Evolutionary conservation across 805 yeast genomes (phyloP).

Genomic region (Myxozyma monticola): DNA sequence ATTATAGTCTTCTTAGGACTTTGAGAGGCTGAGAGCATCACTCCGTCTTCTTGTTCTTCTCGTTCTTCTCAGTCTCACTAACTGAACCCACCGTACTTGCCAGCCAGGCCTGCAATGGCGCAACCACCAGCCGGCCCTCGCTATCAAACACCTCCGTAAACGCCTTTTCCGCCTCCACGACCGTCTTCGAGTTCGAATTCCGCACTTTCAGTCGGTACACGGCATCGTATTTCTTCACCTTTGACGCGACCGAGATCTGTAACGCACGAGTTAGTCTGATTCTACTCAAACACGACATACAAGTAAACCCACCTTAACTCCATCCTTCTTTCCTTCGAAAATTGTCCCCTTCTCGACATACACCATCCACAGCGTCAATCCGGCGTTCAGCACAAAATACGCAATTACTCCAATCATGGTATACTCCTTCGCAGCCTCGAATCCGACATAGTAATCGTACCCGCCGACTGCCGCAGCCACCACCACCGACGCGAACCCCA

Average conservation of each 20-base stretch:
- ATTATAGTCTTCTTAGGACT: too few species aligned
- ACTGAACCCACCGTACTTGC: too few species aligned
- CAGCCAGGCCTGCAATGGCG: too few species aligned
- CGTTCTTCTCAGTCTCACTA: too few species aligned
- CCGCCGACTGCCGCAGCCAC: slow-evolving; percentile 36
- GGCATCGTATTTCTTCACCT: slow-evolving; percentile 18
- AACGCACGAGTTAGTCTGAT: not conserved
- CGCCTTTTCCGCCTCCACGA: slow-evolving; percentile 8
- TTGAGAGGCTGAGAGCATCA: too few species aligned
- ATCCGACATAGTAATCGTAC: slow-evolving; percentile 38
- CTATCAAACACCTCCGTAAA: slow-evolving; percentile 25
- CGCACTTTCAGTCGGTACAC: slow-evolving; percentile 18
- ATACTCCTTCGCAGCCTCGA: slow-evolving; percentile 32
- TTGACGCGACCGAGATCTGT: slow-evolving; percentile 22
- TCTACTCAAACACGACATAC: not conserved
- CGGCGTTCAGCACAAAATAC: slow-evolving; percentile 34
- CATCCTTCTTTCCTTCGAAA: slow-evolving; percentile 36
- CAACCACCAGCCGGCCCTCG: too few species aligned
- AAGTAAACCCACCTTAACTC: slow-evolving; percentile 15
- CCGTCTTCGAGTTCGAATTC: not conserved
- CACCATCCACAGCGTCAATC: slow-evolving; percentile 33
- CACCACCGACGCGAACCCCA: slow-evolving; percentile 37
- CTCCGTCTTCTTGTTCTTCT: too few species aligned
- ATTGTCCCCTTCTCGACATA: slow-evolving; percentile 35
- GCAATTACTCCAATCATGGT: slow-evolving; percentile 36